Percentiles rank a stretch among this genome's conserved stretches.
These are phyloP conservation scores for Dendrocalamus latiflorus DNA, from an alignment of 202 grass and related monocot species.

Conservation along the genomic window DNA sequence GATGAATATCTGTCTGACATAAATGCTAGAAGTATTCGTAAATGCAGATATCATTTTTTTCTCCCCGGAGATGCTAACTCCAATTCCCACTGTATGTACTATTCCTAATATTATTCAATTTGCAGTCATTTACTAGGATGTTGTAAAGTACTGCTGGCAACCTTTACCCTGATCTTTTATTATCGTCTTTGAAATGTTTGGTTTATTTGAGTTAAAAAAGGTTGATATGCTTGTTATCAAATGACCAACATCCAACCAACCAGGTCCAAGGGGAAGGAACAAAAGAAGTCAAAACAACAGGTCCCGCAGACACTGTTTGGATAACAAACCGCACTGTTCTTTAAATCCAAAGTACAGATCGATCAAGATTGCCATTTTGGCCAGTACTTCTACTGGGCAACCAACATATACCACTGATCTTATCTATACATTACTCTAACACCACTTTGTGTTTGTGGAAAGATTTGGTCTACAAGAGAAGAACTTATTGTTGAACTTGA, in stretches of 20 bases:
- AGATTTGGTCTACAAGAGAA: constrained; percentile 12
- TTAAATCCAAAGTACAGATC: constrained; percentile 13
- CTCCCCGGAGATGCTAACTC: not conserved
- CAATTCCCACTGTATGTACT: too few relatives aligned
- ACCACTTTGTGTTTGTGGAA: constrained; percentile 24
- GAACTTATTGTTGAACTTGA: too few relatives aligned
- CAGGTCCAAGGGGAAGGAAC: not conserved
- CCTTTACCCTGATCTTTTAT: not conserved
- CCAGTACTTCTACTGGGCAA: not conserved
- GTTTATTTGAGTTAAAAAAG: not conserved
- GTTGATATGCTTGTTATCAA: not conserved
- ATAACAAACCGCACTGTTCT: not conserved
- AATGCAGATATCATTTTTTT: not conserved
- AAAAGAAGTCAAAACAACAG: not conserved
- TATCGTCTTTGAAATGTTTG: not conserved
- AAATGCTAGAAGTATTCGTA: constrained; percentile 13
- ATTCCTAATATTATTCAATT: not conserved
- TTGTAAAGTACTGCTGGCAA: not conserved
- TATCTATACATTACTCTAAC: too few relatives aligned
- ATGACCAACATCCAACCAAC: constrained; percentile 19
- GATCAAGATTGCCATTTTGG: constrained; percentile 15
- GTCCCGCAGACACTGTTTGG: not conserved
- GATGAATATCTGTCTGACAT: constrained; percentile 13
- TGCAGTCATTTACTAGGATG: not conserved
- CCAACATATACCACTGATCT: not conserved